A percentile compares a stretch with the other conserved stretches of the same genome.
Evolutionary conservation across 2,329 filamentous ascomycete species (phyloP).

Genomic region (Phaeoacremonium minimum): DNA sequence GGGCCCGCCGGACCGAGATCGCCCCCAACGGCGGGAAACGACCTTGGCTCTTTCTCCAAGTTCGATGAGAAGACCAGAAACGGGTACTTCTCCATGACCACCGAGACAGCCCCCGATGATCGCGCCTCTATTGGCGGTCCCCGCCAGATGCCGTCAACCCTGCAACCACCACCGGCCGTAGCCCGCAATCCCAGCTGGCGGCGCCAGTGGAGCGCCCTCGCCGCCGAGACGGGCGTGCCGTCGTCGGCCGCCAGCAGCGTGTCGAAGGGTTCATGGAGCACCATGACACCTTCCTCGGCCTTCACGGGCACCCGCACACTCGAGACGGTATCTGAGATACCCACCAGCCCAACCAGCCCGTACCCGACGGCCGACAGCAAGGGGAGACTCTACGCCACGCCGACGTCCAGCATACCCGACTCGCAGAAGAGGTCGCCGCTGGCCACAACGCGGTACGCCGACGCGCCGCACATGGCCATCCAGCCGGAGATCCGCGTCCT

Average conservation of each 20-base stretch:
- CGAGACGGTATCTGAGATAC: slow-evolving; percentile 2
- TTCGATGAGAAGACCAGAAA: slow-evolving; percentile 8
- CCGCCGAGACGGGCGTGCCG: slow-evolving; percentile 2
- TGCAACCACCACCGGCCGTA: neutral
- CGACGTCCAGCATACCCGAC: too few relatives aligned
- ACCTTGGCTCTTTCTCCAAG: slow-evolving; percentile 5
- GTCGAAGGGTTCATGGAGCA: slow-evolving; percentile 1
- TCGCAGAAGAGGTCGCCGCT: too few relatives aligned
- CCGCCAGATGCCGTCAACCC: too few relatives aligned
- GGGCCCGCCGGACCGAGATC: slow-evolving; percentile 6
- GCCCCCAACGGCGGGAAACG: slow-evolving; percentile 5
- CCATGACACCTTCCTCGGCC: too few relatives aligned
- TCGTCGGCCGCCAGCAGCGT: slow-evolving; percentile 3
- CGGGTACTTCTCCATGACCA: slow-evolving; percentile 7
- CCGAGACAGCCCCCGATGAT: slow-evolving; percentile 7
- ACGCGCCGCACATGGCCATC: too few relatives aligned
- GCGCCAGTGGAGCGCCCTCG: slow-evolving; percentile 4
- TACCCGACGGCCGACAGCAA: too few relatives aligned
- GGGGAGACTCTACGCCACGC: too few relatives aligned
- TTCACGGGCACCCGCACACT: neutral
- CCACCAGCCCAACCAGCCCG: neutral
- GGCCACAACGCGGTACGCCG: too few relatives aligned
- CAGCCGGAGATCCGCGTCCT: too few relatives aligned
- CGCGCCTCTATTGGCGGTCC: too few relatives aligned
- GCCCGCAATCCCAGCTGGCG: slow-evolving; percentile 1